Conservation (phyloP, 1,284 basidiomycete species). For the Crepidotus sp. region DNA sequence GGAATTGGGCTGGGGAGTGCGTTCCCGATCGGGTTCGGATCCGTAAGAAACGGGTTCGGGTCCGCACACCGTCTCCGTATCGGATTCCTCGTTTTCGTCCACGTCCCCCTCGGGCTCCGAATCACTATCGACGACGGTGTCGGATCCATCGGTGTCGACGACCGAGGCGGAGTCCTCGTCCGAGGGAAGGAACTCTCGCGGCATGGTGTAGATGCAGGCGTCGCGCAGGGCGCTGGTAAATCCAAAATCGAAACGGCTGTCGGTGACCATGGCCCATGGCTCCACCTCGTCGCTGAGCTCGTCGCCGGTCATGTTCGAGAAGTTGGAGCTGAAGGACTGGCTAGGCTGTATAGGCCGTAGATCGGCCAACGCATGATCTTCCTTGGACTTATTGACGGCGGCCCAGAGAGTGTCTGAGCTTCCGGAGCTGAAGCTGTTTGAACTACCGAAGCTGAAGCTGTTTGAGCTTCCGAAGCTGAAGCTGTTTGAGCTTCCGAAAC, state of each 20-base stretch:
- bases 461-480: not conserved
- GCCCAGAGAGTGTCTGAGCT: slow-evolving; percentile 1
- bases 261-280: slow-evolving; percentile 1
- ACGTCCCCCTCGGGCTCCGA: not conserved
- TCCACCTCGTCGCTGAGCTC: slow-evolving; percentile 10
- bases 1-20: not conserved
- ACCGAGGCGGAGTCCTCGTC: not conserved
- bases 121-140: not conserved
- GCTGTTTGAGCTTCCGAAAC: not conserved
- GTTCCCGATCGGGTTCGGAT: not conserved
- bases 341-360: not conserved
- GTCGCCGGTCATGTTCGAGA: slow-evolving; percentile 8
- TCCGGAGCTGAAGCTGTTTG: slow-evolving; percentile 6
- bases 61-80: slow-evolving; percentile 1
- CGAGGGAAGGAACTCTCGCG: slow-evolving; percentile 3
- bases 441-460: not conserved
- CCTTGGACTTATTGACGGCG: slow-evolving; percentile 1
- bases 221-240: slow-evolving; percentile 9
- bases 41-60: not conserved
- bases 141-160: not conserved
- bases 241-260: slow-evolving; percentile 7
- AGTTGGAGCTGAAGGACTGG: slow-evolving; percentile 1
- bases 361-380: not conserved
- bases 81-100: not conserved
- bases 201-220: slow-evolving; percentile 4